Conservation (phyloP, 768 basidiomycete genomes). For the Boletales sp. region DNA sequence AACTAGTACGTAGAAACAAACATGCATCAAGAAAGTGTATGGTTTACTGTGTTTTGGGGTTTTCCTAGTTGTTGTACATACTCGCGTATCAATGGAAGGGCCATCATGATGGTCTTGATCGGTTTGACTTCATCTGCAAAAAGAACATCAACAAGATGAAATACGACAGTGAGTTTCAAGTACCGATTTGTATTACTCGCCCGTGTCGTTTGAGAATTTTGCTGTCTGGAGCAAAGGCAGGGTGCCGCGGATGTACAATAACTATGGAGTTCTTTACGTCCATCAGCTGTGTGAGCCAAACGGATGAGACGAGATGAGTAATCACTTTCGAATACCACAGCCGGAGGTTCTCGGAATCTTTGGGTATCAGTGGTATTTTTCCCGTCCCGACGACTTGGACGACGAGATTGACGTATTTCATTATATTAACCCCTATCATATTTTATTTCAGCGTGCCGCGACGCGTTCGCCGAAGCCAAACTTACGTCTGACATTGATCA, state of each 20-base stretch:
- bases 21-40: neutral
- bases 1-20: neutral
- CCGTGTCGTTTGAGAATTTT: slow-evolving; percentile 60
- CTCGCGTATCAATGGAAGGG: slow-evolving; percentile 58
- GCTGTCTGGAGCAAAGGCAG: slow-evolving; percentile 38
- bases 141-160: neutral
- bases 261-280: slow-evolving; percentile 66
- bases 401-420: slow-evolving; percentile 63
- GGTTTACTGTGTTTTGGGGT: slow-evolving; percentile 6
- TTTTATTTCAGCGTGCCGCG: neutral
- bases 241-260: slow-evolving; percentile 63
- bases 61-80: slow-evolving; percentile 42
- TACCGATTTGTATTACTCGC: slow-evolving; percentile 60
- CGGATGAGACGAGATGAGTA: slow-evolving; percentile 8
- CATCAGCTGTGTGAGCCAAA: slow-evolving; percentile 4
- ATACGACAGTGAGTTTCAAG: slow-evolving; percentile 10
- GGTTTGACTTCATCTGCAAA: slow-evolving; percentile 63
- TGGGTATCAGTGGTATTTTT: slow-evolving; percentile 51
- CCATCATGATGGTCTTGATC: slow-evolving; percentile 68
- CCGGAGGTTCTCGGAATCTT: slow-evolving; percentile 52
- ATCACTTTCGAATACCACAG: slow-evolving; percentile 71
- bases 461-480: neutral
- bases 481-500: slow-evolving; percentile 70
- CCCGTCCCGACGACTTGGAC: slow-evolving; percentile 76
- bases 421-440: slow-evolving; percentile 46